A percentile compares a stretch with the other conserved stretches of the same genome.
Conservation (phyloP, 305 asterid genomes). For the Fraxinus angustifolia region DNA sequence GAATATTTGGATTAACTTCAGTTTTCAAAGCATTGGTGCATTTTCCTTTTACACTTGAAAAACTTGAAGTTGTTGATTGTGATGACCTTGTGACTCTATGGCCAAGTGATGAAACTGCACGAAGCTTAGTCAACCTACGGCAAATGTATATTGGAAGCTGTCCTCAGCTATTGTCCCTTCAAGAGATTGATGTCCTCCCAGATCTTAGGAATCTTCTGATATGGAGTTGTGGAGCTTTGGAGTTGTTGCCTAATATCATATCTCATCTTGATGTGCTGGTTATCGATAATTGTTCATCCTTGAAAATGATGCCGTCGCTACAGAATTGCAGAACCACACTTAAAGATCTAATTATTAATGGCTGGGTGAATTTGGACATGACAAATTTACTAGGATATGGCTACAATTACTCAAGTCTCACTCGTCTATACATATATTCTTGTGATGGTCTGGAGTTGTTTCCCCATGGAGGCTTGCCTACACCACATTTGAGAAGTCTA, state of each 20-base stretch:
- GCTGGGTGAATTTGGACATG: not conserved
- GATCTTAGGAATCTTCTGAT: not conserved
- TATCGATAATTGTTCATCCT: not conserved
- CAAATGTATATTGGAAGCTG: not conserved
- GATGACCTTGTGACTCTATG: slow-evolving; percentile 1
- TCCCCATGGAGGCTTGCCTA: not conserved
- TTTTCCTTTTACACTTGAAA: not conserved
- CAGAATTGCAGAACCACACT: not conserved
- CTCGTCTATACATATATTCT: not conserved
- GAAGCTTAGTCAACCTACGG: not conserved
- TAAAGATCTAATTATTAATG: not conserved
- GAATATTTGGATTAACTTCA: not conserved
- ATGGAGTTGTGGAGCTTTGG: not conserved
- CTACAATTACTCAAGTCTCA: not conserved
- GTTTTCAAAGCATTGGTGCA: not conserved
- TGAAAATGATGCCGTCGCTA: not conserved
- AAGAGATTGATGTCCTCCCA: not conserved
- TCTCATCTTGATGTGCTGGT: not conserved
- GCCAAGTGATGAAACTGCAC: not conserved
- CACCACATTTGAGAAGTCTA: not conserved
- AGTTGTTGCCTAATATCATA: not conserved
- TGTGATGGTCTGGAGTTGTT: slow-evolving; percentile 3
- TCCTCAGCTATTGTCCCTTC: not conserved
- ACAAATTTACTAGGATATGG: not conserved
- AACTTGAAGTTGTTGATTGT: not conserved